A percentile compares a stretch with the other conserved stretches of the same genome.
These are phyloP conservation scores for Cubamyces sp. DNA, from an alignment of 768 basidiomycete genomes.

Conservation along the genomic window DNA sequence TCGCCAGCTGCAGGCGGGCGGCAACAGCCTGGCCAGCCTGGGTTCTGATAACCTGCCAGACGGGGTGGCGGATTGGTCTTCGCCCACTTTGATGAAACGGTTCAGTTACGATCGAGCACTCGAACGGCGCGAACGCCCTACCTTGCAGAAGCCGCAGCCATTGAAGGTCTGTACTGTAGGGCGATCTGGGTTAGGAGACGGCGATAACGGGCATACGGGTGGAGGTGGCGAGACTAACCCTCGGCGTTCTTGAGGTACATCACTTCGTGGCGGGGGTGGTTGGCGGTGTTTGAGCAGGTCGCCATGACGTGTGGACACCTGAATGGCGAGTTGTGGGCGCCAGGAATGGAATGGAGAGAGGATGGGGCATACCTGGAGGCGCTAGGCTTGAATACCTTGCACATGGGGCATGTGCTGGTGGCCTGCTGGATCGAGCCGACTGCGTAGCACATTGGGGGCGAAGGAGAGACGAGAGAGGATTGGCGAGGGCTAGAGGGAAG, in stretches of 20 bases:
- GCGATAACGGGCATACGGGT: constrained; percentile 27
- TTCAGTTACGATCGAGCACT: constrained; percentile 16
- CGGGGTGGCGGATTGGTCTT: constrained; percentile 58
- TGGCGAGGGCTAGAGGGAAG: constrained; percentile 28
- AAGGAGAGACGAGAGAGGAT: constrained; percentile 2
- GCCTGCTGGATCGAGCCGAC: constrained; percentile 71
- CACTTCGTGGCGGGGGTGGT: constrained; percentile 79
- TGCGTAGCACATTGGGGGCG: constrained; percentile 68
- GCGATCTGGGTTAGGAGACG: constrained; percentile 27
- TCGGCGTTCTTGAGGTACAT: constrained; percentile 87
- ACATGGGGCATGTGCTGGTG: constrained; percentile 77
- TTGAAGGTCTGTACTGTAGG: constrained; percentile 74
- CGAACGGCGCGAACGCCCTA: constrained; percentile 39
- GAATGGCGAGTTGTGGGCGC: constrained; percentile 32
- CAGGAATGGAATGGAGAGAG: constrained; percentile 20
- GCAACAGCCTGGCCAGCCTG: constrained; percentile 90
- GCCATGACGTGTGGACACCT: constrained; percentile 82
- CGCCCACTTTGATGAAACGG: constrained; percentile 64
- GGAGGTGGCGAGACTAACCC: constrained; percentile 50
- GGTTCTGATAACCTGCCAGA: constrained; percentile 62
- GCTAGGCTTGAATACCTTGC: constrained; percentile 75
- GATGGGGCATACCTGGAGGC: constrained; percentile 49
- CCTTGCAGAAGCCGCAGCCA: constrained; percentile 92
- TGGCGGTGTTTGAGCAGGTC: constrained; percentile 71
- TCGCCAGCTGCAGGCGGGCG: constrained; percentile 68